Base-by-base conservation (phyloP, 345 rosid species). In the Adansonia digitata region DNA sequence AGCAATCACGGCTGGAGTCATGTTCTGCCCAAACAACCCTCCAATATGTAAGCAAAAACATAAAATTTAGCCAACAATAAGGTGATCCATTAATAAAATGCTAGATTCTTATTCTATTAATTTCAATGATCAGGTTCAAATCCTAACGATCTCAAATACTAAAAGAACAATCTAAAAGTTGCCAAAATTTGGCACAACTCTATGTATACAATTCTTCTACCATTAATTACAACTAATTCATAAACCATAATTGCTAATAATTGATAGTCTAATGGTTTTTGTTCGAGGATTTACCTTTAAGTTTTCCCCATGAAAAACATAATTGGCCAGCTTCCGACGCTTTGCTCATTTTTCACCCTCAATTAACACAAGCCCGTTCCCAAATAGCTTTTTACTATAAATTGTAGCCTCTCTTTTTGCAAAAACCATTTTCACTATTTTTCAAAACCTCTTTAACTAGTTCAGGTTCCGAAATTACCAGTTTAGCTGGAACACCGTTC, bases 281-380 rank as follows among this genome's bases (percentile, higher is more conserved):
- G n/a, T 48, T 48, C 6, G 20, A 15, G 18, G 18, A 5, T 31
- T 62, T 75, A 82, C 86, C 61, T 77, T 84, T 74, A 86, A 77
- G 82, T 77, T 56, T 46, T 88, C 83, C 0, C 81, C 79, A 75
- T 84, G 85, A 68, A 88, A 88, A 46, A 79, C 82, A 5, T 77
- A 66, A 68, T 80, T 82, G 29, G 88, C 85, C 62, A 56, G 7
- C 62, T 56, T 56, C 2, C 18, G 17, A 0, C 6, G 35, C 62
- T 56, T 56, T 17, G 9, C 42, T 85, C 91, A 88, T 79, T 83
- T 85, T 43, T 81, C 75, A 4, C 86, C 84, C 37, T 22, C 26
- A 0, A 85, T 9, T 0, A 70, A 11, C 8, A 72, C 80, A 10
- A 82, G 78, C 1, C 87, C 88, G 31, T 86, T 79, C 0, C 91